These are phyloP conservation scores for Persicaria tinctoria DNA, from an alignment of 148 eudicot genomes.

Conservation along the genomic window DNA sequence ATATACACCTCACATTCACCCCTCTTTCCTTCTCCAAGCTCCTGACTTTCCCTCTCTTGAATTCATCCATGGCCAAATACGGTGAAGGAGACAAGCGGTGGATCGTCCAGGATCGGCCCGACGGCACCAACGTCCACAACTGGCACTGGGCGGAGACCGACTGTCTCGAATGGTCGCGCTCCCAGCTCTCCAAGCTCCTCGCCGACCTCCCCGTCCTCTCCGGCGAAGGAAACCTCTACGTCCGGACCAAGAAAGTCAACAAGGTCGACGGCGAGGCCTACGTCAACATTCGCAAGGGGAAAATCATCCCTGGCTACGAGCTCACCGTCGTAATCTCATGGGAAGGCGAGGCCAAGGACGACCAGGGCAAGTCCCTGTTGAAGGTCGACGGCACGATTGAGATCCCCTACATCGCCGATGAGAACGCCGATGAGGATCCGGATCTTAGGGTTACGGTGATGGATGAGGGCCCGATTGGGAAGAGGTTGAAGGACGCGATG, in stretches of 20 bases:
- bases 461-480: constrained; percentile 58
- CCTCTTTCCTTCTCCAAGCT: background rate
- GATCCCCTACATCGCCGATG: constrained; percentile 72
- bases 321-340: constrained; percentile 39
- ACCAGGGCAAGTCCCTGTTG: constrained; percentile 22
- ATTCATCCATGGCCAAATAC: constrained; percentile 57
- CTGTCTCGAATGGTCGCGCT: constrained; percentile 72
- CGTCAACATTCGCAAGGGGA: constrained; percentile 85
- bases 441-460: constrained; percentile 44
- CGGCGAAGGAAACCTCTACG: constrained; percentile 48
- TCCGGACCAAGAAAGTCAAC: constrained; percentile 33
- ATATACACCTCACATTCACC: background rate
- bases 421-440: constrained; percentile 78
- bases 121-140: constrained; percentile 94
- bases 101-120: constrained; percentile 83
- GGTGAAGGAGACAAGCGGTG: constrained; percentile 96
- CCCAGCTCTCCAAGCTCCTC: constrained; percentile 38
- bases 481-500: constrained; percentile 54
- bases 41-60: background rate
- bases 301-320: constrained; percentile 90
- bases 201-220: constrained; percentile 34
- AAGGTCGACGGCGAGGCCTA: constrained; percentile 79
- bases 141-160: constrained; percentile 99
- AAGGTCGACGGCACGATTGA: constrained; percentile 47
- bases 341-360: constrained; percentile 62